These are phyloP conservation scores for Phytopythium helicoides DNA, from an alignment of 352 stramenopile species.

Conservation along the genomic window DNA sequence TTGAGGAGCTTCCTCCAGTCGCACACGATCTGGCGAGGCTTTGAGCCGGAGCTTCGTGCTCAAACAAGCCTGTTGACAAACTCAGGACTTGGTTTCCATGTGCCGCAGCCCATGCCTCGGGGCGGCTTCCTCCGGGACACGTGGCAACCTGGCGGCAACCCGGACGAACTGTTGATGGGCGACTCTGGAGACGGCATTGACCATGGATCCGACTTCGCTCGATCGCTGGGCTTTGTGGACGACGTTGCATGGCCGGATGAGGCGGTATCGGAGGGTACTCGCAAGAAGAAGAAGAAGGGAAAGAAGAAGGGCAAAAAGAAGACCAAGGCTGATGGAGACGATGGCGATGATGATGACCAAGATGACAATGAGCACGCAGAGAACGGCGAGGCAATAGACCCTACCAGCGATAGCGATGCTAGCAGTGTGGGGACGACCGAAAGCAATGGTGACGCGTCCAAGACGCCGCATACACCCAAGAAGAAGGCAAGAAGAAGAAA, in stretches of 20 bases:
- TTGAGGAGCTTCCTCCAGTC: slow-evolving; percentile 88
- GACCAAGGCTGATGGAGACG: slow-evolving; percentile 13
- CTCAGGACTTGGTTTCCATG: slow-evolving; percentile 70
- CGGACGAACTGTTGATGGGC: slow-evolving; percentile 39
- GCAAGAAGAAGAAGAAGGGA: slow-evolving; percentile 81
- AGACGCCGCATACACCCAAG: slow-evolving; percentile 5
- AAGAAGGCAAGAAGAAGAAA: slow-evolving; percentile 11
- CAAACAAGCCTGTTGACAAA: slow-evolving; percentile 54
- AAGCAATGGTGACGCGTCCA: not conserved
- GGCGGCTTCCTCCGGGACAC: slow-evolving; percentile 58
- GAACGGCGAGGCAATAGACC: slow-evolving; percentile 9
- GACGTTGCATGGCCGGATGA: slow-evolving; percentile 83
- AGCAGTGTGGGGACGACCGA: not conserved
- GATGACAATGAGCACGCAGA: not conserved
- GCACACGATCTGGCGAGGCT: slow-evolving; percentile 81
- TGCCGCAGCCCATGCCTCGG: slow-evolving; percentile 56
- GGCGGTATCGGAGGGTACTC: slow-evolving; percentile 31
- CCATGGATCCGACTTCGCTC: slow-evolving; percentile 78
- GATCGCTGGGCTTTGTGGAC: slow-evolving; percentile 78
- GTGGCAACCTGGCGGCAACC: slow-evolving; percentile 62
- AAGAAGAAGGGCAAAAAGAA: slow-evolving; percentile 53
- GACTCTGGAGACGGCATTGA: slow-evolving; percentile 68
- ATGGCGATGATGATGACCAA: slow-evolving; percentile 16
- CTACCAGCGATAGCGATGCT: not conserved
- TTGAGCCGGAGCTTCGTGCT: slow-evolving; percentile 63